Conservation (phyloP, 2,329 filamentous ascomycete genomes). For the Botrytis cinerea region DNA sequence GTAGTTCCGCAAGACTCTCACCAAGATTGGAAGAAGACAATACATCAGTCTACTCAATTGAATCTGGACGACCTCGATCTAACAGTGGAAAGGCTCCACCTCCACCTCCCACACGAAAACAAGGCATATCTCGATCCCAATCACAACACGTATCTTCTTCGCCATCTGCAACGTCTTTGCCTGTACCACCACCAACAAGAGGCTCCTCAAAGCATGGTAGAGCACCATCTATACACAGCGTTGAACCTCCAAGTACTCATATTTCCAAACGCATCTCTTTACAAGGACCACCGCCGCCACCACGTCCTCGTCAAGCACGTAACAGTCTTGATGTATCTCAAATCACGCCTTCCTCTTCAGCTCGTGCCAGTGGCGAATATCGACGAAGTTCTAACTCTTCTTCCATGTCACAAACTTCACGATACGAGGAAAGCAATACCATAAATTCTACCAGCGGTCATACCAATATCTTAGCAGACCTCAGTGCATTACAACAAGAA, state of each 20-base stretch:
- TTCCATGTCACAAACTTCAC: slow-evolving; percentile 31
- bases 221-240: slow-evolving; percentile 35
- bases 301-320: slow-evolving; percentile 47
- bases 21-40: slow-evolving; percentile 39
- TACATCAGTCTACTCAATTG: slow-evolving; percentile 25
- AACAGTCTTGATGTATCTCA: slow-evolving; percentile 32
- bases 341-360: slow-evolving; percentile 29
- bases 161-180: slow-evolving; percentile 39
- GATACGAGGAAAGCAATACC: slow-evolving; percentile 32
- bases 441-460: slow-evolving; percentile 43
- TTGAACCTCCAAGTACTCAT: slow-evolving; percentile 30
- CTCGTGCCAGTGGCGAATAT: slow-evolving; percentile 35
- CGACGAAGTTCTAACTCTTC: slow-evolving; percentile 33
- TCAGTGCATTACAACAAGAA: slow-evolving; percentile 71
- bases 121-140: slow-evolving; percentile 32
- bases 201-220: slow-evolving; percentile 33
- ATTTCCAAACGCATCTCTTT: slow-evolving; percentile 34
- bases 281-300: slow-evolving; percentile 42
- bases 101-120: slow-evolving; percentile 41
- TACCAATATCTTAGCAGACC: slow-evolving; percentile 68
- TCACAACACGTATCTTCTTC: slow-evolving; percentile 36
- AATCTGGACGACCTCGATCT: slow-evolving; percentile 28
- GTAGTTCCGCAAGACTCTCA: slow-evolving; percentile 33
- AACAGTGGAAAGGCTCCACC: slow-evolving; percentile 37
- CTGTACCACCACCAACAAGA: slow-evolving; percentile 47